Base-by-base conservation (phyloP, 208 protist genomes). In the Blastocrithidia nonstop region DNA sequence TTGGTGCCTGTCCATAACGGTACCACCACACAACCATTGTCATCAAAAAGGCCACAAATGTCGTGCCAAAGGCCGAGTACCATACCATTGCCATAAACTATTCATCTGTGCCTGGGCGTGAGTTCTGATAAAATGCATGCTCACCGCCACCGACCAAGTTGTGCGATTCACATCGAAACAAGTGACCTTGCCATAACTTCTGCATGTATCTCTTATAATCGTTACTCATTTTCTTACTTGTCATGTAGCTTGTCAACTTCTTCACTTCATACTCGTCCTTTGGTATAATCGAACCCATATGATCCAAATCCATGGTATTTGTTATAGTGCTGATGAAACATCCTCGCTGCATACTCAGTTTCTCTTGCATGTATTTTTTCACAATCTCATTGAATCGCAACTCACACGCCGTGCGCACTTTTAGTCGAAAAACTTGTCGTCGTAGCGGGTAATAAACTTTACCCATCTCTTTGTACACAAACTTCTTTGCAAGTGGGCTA, bases 261-360 rank as follows among this genome's bases (percentile, higher is more conserved):
- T 76, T 71, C 31, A 90, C 76, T 54, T 90, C 81, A 57, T 90
- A 90, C 61, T 90, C 81, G 57, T 90, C 81, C 59, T 90, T 90
- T 29, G 81, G 81, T 45, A 90, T 83, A 54, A 90, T 90, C 61
- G 73, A 87, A 48, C 76, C 76, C 81, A 90, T 90, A 55, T 90
- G 75, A 59, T 90, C 81, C 40, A 86, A 63, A 61, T 90, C 76
- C 39, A 90, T 73, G 28, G 72, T 85, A 62, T 86, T 86, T 28
- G 81, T 86, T 43, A 84, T 82, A 24, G 79, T 88, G 17, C 71
- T 71, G n/a, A 71, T 74, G 58, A 74, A 88, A 63, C 71, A 84
- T 22, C 79, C 79, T 23, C 62, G 66, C 63, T 84, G 83, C 56
- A 78, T 75, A 17, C 57, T 79, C 74, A 86, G 78, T 59, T 90